Conservation (phyloP, 768 basidiomycete species). For the Boletus sensibilis region DNA sequence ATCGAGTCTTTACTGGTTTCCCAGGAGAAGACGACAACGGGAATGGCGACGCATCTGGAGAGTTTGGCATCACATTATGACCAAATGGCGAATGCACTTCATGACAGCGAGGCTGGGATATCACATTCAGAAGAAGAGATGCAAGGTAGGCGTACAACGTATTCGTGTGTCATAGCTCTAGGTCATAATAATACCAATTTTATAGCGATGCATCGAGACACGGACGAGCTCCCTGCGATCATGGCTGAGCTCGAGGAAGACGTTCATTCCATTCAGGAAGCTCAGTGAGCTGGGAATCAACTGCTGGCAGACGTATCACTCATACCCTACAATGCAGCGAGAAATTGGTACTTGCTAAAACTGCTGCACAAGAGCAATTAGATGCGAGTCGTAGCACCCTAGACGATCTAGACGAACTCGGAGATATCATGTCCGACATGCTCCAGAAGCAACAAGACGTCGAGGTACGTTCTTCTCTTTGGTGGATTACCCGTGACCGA, state of each 20-base stretch:
- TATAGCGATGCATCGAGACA: conserved; percentile 78
- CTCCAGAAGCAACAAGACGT: conserved; percentile 63
- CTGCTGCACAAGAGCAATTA: conserved; percentile 45
- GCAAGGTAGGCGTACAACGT: conserved; percentile 44
- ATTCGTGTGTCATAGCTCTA: not conserved
- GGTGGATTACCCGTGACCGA: not conserved
- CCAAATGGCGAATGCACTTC: conserved; percentile 68
- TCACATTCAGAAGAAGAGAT: conserved; percentile 67
- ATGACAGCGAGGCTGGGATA: conserved; percentile 68
- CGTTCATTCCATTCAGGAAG: conserved; percentile 48
- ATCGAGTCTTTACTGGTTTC: conserved; percentile 43
- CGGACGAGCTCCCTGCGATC: conserved; percentile 72
- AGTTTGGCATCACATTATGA: conserved; percentile 73
- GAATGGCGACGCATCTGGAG: conserved; percentile 76
- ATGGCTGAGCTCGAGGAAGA: conserved; percentile 69
- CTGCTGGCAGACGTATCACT: not conserved
- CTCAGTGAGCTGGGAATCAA: conserved; percentile 47
- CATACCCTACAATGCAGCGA: conserved; percentile 41
- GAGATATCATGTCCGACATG: conserved; percentile 79
- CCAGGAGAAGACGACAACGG: conserved; percentile 56
- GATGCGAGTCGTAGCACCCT: conserved; percentile 49
- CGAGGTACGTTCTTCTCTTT: conserved; percentile 46
- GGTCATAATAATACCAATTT: not conserved
- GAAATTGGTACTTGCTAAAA: conserved; percentile 45
- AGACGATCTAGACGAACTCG: conserved; percentile 72